These are phyloP conservation scores for Rhododendron ferrugineum DNA, from an alignment of 148 eudicot genomes.

Conservation along the genomic window DNA sequence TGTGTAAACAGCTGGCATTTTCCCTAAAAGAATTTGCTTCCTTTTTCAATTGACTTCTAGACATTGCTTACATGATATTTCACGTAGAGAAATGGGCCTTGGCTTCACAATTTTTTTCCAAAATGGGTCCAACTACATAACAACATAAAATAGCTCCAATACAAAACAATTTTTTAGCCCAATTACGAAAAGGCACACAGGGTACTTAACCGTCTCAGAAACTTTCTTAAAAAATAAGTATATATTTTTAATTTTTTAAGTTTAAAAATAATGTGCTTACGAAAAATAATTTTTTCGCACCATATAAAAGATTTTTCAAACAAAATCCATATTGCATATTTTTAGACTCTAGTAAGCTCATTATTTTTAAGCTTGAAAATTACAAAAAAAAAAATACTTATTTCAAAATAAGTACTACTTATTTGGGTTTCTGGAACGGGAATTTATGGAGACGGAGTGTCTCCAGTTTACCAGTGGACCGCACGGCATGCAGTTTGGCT, in stretches of 20 bases:
- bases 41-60: not conserved
- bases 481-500: not conserved
- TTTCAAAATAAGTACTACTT: too few species aligned
- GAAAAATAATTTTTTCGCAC: too few species aligned
- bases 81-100: not conserved
- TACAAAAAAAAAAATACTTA: too few species aligned
- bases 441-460: not conserved
- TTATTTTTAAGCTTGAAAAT: too few species aligned
- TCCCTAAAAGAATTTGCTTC: not conserved
- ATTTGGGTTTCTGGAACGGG: too few species aligned
- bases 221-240: too few species aligned
- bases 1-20: too few species aligned
- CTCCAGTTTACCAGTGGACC: not conserved
- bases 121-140: not conserved
- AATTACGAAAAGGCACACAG: not conserved
- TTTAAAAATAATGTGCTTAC: too few species aligned
- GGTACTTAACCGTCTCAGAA: not conserved
- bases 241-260: too few species aligned
- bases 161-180: not conserved
- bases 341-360: too few species aligned
- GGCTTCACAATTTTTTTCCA: not conserved
- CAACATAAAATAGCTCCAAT: not conserved
- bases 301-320: too few species aligned
- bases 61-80: not conserved
- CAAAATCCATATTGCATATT: too few species aligned